Conservation (phyloP, 2,329 filamentous ascomycete species). For the Beauveria sp. region DNA sequence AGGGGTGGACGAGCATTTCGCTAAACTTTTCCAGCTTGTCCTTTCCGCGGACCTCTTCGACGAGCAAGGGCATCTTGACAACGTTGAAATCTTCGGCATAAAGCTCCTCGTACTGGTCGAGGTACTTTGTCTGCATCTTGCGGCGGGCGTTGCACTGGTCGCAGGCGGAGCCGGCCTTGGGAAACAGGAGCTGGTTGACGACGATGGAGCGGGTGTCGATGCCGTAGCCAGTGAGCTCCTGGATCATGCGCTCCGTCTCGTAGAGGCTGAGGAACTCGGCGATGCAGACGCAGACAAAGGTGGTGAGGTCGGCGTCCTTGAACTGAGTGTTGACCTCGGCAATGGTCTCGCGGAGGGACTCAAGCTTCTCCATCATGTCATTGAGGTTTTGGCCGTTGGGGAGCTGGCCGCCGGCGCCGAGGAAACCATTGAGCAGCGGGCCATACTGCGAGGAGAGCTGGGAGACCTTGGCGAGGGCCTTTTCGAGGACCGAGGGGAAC, state of each 20-base stretch:
- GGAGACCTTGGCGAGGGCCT: constrained; percentile 93
- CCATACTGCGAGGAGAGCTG: constrained; percentile 92
- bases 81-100: constrained; percentile 97
- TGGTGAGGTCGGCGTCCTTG: constrained; percentile 92
- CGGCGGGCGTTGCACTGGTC: constrained; percentile 91
- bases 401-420: constrained; percentile 66
- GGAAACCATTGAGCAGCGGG: constrained; percentile 87
- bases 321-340: constrained; percentile 95
- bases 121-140: constrained; percentile 99
- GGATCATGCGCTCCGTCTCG: constrained; percentile 99
- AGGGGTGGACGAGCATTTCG: constrained; percentile 73
- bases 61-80: constrained; percentile 92
- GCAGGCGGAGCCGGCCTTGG: constrained; percentile 74
- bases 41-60: constrained; percentile 93
- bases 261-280: constrained; percentile 94
- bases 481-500: constrained; percentile 96
- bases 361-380: constrained; percentile 91
- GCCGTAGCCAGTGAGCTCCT: constrained; percentile 85
- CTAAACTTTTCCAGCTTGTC: constrained; percentile 88
- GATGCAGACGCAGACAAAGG: constrained; percentile 97
- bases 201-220: constrained; percentile 98
- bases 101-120: constrained; percentile 96
- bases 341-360: constrained; percentile 87
- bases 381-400: constrained; percentile 90
- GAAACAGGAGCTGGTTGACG: constrained; percentile 95